These are phyloP conservation scores for Sporothrix euskadiensis DNA, from an alignment of 2,329 filamentous ascomycete species.

Conservation along the genomic window DNA sequence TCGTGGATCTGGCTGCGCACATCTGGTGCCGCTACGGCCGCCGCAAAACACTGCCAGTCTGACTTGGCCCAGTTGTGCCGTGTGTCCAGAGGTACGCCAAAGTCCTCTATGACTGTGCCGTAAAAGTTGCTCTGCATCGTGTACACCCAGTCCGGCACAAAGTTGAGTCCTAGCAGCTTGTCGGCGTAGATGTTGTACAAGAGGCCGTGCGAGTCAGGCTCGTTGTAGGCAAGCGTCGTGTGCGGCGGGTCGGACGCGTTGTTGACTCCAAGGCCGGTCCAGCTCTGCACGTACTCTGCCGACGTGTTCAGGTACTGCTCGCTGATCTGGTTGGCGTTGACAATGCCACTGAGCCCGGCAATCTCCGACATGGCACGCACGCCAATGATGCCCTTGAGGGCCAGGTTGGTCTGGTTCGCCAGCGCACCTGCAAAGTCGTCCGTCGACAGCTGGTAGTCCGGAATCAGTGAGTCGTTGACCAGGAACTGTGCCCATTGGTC, in stretches of 20 bases:
- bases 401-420: conserved; percentile 71
- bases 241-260: conserved; percentile 61
- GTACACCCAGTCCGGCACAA: conserved; percentile 75
- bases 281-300: conserved; percentile 67
- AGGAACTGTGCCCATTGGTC: conserved; percentile 73
- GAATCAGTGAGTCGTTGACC: conserved; percentile 67
- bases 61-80: conserved; percentile 81
- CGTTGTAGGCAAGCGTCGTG: conserved; percentile 76
- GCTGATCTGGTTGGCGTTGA: conserved; percentile 39
- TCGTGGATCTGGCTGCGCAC: conserved; percentile 67
- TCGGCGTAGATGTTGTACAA: conserved; percentile 86
- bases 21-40: conserved; percentile 65
- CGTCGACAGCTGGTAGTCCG: conserved; percentile 71
- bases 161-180: conserved; percentile 70
- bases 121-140: conserved; percentile 78
- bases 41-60: conserved; percentile 85
- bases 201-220: conserved; percentile 52
- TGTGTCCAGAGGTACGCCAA: conserved; percentile 80
- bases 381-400: conserved; percentile 75
- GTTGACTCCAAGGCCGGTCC: conserved; percentile 71
- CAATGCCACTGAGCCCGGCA: conserved; percentile 60
- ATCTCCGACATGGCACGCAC: conserved; percentile 76
- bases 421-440: conserved; percentile 73
- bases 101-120: conserved; percentile 66
- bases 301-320: conserved; percentile 28